Evolutionary conservation across 2,329 filamentous ascomycete species (phyloP).

Genomic region (Lecanicillium sp.): DNA sequence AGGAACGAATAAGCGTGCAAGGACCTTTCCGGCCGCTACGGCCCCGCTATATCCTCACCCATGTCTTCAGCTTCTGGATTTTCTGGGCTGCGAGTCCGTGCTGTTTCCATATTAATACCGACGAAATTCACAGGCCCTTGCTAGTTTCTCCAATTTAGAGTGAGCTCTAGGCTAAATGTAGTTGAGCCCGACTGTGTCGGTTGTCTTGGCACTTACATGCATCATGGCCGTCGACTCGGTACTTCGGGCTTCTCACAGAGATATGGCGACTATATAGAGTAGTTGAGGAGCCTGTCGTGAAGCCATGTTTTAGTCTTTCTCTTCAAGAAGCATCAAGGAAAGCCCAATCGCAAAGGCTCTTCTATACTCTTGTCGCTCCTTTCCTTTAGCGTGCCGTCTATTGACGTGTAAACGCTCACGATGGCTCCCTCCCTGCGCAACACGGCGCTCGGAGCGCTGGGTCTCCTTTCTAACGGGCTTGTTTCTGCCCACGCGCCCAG

Average conservation of each 20-base stretch:
- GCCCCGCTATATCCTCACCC: too few species aligned
- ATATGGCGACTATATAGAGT: not conserved
- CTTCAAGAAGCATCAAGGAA: too few species aligned
- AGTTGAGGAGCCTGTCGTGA: too few species aligned
- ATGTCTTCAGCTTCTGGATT: not conserved
- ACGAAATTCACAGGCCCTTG: not conserved
- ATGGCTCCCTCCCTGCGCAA: not conserved
- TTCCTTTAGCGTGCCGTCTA: not conserved
- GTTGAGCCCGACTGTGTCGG: not conserved
- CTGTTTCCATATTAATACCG: constrained; percentile 5
- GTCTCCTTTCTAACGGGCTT: not conserved
- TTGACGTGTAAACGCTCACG: not conserved
- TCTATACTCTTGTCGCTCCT: too few species aligned
- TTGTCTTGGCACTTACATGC: constrained; percentile 1
- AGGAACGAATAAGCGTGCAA: not conserved
- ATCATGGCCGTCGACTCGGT: too few species aligned
- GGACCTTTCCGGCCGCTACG: not conserved
- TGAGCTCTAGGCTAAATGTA: constrained; percentile 1
- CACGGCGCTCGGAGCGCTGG: not conserved
- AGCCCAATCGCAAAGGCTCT: too few species aligned
- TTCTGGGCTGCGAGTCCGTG: not conserved
- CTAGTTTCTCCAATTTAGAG: constrained; percentile 1
- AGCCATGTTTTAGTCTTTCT: too few species aligned
- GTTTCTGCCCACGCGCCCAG: not conserved
- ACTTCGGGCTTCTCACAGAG: too few species aligned